Conservation (phyloP, 2,329 filamentous ascomycete genomes). For the Sporothrix humicola region DNA sequence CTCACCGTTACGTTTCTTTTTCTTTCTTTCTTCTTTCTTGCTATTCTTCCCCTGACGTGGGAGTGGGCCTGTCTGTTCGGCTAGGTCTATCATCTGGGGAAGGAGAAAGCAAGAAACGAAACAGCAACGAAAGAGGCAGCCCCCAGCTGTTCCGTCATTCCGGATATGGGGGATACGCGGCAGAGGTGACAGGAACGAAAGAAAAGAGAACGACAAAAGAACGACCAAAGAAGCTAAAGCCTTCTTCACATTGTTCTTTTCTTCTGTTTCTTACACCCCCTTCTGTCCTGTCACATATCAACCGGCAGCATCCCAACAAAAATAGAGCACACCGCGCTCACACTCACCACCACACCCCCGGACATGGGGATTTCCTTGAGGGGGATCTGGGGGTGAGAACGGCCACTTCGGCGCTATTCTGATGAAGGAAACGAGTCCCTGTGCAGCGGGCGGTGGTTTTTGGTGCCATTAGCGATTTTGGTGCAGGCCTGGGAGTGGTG, state of each 20-base stretch:
- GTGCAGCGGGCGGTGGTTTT: background rate
- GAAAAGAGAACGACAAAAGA: background rate
- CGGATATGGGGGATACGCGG: background rate
- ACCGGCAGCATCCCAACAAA: slow-evolving; percentile 3
- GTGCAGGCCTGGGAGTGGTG: background rate
- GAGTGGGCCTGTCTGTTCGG: background rate
- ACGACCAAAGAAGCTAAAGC: slow-evolving; percentile 15
- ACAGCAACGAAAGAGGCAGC: background rate
- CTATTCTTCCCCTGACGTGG: background rate
- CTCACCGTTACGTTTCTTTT: background rate
- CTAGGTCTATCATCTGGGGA: slow-evolving; percentile 19
- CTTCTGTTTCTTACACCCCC: background rate
- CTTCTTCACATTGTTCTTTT: background rate
- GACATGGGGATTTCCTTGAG: background rate
- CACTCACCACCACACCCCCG: background rate
- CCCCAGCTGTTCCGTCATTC: background rate
- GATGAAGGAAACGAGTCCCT: background rate
- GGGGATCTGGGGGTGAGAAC: background rate
- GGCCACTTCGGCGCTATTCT: slow-evolving; percentile 21
- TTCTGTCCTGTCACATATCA: background rate
- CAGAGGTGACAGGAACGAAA: background rate
- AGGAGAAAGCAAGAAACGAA: background rate
- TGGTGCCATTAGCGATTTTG: background rate
- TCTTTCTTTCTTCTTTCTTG: background rate
- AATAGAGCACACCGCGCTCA: background rate